Conservation (phyloP, 2,329 filamentous ascomycete genomes). For the Colletotrichum chrysophilum region DNA sequence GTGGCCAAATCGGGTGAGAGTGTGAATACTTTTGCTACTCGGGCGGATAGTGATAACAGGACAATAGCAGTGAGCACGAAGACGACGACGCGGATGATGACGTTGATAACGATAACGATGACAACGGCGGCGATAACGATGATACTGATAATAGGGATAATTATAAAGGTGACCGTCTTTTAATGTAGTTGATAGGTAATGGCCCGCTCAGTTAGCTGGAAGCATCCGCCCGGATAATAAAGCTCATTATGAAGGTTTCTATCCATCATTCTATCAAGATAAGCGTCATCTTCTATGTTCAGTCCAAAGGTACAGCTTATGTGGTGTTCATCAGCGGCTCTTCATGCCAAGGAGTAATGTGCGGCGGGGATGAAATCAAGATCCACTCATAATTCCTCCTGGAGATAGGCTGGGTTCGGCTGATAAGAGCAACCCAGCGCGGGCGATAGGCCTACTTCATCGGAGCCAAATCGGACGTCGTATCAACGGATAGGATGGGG, state of each 20-base stretch:
- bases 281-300: not conserved
- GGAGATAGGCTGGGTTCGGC: not conserved
- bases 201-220: not conserved
- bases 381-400: not conserved
- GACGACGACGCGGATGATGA: rapidly evolving
- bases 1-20: rapidly evolving
- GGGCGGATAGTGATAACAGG: not conserved
- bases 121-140: rapidly evolving
- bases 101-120: too few relatives aligned
- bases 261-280: not conserved
- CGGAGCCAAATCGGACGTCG: not conserved
- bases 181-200: not conserved
- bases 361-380: not conserved
- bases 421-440: not conserved
- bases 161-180: not conserved
- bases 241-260: rapidly evolving
- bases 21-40: rapidly evolving
- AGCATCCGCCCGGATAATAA: rapidly evolving
- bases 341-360: not conserved
- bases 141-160: rapidly evolving
- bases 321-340: not conserved
- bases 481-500: not conserved
- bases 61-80: not conserved
- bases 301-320: not conserved
- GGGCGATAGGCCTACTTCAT: not conserved